Evolutionary conservation across 257 asterid species (phyloP).

Genomic region (Sherardia arvensis): DNA sequence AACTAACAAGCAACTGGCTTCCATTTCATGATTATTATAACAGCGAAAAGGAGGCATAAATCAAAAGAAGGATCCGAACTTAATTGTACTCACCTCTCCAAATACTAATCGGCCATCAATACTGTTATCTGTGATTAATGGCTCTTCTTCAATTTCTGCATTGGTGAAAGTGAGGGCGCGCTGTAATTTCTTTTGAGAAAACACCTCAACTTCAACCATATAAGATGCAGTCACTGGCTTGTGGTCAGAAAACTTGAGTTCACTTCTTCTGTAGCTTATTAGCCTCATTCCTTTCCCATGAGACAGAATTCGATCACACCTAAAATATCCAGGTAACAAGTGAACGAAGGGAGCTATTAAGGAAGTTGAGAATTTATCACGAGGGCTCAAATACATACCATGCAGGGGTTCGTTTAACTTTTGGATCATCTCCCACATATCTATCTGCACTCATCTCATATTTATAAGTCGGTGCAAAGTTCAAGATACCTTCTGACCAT

Average conservation of each 20-base stretch:
- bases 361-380: neutral
- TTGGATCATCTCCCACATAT: slow-evolving; percentile 63
- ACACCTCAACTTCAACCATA: slow-evolving; percentile 78
- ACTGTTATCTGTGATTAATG: slow-evolving; percentile 26
- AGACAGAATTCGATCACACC: slow-evolving; percentile 93
- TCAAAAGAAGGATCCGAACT: neutral
- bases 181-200: slow-evolving; percentile 71
- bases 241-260: slow-evolving; percentile 76
- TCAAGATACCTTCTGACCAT: slow-evolving; percentile 84
- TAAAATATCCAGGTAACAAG: slow-evolving; percentile 15
- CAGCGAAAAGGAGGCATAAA: neutral
- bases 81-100: slow-evolving; percentile 39
- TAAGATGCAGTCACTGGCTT: slow-evolving; percentile 81
- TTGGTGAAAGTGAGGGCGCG: slow-evolving; percentile 81
- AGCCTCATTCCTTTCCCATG: slow-evolving; percentile 73
- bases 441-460: slow-evolving; percentile 62
- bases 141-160: slow-evolving; percentile 77
- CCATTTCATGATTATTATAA: neutral
- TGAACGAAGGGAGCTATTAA: neutral
- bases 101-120: slow-evolving; percentile 19
- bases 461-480: slow-evolving; percentile 89
- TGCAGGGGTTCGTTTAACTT: slow-evolving; percentile 85
- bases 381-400: slow-evolving; percentile 45
- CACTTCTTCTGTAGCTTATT: slow-evolving; percentile 58
- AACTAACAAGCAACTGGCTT: neutral